Base-by-base conservation (phyloP, 805 yeast genomes). In the Suhomyces tanzawaensis region DNA sequence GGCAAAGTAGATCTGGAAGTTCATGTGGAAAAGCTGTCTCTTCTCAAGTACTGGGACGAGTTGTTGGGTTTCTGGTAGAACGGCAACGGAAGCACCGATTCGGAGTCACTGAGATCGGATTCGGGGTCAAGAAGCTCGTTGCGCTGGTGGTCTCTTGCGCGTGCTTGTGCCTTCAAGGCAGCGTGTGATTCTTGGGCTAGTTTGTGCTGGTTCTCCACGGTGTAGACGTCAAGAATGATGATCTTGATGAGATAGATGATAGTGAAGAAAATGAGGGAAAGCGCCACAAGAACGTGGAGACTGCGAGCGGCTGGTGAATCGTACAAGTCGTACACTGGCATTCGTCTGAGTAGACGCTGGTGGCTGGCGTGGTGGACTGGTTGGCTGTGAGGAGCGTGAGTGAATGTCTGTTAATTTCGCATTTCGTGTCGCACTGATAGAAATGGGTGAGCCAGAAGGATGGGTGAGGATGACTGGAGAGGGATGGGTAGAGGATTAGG, bases 31-130 rank as follows among this genome's bases (percentile, higher is more conserved):
- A 66, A 60, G 38, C 73, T 68, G 45, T 69, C 74, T 36, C 74
- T 45, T 35, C 74, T 45, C 18, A 68, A 47, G 41, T 64, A 66
- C 46, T 65, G 73, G 2, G 71, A 64, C 46, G 72, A 67, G 45
- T 62, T 67, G 51, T 69, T 68, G 35, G 66, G 52, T 38, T 57
- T 49, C 34, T 52, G 42, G 49, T 57, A 57, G 39, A 57, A 55
- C 9, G 32, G 27, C 22, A 30, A 29, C 16, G 41, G 33, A 5
- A 11, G 33, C 22, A 24, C 15, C 31, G 16, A 32, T 32, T 26
- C 41, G n/a, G 34, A 18, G 21, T 19, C 29, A 14, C 34, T 36
- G 27, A 22, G 16, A 13, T 35, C 42, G 15, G 36, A 37, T 19
- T 39, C 40, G 14, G 46, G 33, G 19, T 25, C 36, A 5, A 24